Base-by-base conservation (phyloP, 192 early-diverging fungal species). In the Radiomyces spectabilis region DNA sequence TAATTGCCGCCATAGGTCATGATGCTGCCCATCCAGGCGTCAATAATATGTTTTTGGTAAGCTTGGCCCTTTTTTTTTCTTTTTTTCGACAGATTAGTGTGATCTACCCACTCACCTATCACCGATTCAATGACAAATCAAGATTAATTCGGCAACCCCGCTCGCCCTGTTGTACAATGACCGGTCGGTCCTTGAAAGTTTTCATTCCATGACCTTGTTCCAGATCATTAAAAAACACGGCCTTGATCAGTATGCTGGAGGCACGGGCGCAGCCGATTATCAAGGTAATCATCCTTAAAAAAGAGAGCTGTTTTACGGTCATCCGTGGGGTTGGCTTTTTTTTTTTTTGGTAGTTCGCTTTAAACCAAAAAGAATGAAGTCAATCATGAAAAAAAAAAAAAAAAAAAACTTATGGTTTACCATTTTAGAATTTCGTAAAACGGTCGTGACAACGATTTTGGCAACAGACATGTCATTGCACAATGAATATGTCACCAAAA, bases 91-190 rank as follows among this genome's bases (percentile, higher is more conserved):
- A n/a, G n/a, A n/a, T n/a, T n/a, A n/a, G n/a, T n/a, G n/a, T n/a
- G n/a, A n/a, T n/a, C n/a, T n/a, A n/a, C n/a, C n/a, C n/a, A n/a
- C n/a, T n/a, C n/a, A n/a, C n/a, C n/a, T n/a, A n/a, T n/a, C n/a
- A n/a, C n/a, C n/a, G n/a, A n/a, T n/a, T n/a, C n/a, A n/a, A n/a
- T n/a, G n/a, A n/a, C n/a, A n/a, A n/a, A 41, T 49, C 5, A 58
- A 80, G 78, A 57, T 92, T 53, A 81, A 85, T 12, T 79, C 86
- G 5, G 74, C 68, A 32, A 85, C 91, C 26, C 90, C 92, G 42
- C 74, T 94, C 46, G 90, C 95, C 9, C 70, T 91, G 44, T 66
- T 94, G 13, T 98, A 95, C 78, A 94, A 95, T 66, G 93, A 98
- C 69, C 76, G 80, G 51, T 89, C 92, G 1, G 92, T 98, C 12